These are phyloP conservation scores for Saccharomyces hybrid DNA, from an alignment of 1,139 yeast species.

Conservation along the genomic window DNA sequence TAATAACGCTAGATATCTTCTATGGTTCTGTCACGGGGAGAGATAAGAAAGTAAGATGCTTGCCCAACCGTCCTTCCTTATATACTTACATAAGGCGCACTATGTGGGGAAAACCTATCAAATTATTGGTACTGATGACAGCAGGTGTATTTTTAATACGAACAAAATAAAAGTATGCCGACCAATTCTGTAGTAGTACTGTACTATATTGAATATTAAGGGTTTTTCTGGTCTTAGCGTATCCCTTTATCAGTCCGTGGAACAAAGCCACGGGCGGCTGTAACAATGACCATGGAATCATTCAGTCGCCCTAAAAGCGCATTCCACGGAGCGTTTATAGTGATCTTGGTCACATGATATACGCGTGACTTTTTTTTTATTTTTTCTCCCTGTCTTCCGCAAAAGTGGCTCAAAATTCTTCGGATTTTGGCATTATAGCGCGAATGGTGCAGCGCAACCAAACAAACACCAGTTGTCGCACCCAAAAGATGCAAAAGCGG, in stretches of 20 bases:
- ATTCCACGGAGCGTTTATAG: not conserved
- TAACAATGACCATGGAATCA: not conserved
- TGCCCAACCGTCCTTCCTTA: not conserved
- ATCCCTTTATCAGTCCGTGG: not conserved
- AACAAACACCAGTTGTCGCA: not conserved
- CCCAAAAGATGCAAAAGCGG: not conserved
- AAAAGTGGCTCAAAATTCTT: slow-evolving; percentile 1
- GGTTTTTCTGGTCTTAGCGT: not conserved
- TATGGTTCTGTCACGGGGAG: not conserved
- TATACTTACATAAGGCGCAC: not conserved
- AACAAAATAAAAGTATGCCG: too few relatives aligned
- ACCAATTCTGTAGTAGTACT: too few relatives aligned
- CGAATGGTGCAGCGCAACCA: not conserved
- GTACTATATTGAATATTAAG: not conserved
- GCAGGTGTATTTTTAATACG: not conserved
- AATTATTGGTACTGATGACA: too few relatives aligned
- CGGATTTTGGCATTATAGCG: not conserved
- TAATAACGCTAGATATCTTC: not conserved
- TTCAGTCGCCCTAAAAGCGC: not conserved
- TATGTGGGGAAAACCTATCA: not conserved
- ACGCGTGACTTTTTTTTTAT: not conserved
- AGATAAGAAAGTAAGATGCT: not conserved
- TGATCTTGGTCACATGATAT: not conserved
- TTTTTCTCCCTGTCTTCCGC: not conserved
- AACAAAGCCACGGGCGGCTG: not conserved